Percentiles rank a stretch among this genome's conserved stretches.
phyloP scores from a whole-genome alignment of 106 monocot genomes.

The Allium fistulosum region DNA sequence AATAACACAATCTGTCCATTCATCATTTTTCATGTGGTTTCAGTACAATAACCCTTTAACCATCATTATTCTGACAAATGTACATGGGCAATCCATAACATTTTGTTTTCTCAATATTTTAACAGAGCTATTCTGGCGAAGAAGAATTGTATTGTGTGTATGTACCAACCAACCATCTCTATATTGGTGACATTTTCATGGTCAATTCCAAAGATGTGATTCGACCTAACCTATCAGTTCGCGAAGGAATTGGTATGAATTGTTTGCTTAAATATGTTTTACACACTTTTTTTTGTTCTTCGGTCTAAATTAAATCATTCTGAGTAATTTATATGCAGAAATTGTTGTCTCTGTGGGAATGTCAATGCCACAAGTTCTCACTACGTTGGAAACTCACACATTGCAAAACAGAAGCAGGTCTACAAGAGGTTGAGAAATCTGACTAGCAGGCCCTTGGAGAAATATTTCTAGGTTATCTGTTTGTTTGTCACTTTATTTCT shows the following conservation, averaged over 20 bases:
- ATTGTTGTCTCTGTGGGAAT: conserved; percentile 76
- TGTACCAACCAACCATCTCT: conserved; percentile 84
- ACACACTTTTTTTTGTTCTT: no score
- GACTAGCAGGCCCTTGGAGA: no score
- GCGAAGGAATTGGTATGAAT: conserved; percentile 79
- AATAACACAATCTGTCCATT: no score
- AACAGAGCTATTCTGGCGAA: conserved; percentile 65
- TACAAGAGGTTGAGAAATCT: neutral
- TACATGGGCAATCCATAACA: no score
- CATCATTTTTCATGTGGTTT: no score
- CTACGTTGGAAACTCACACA: conserved; percentile 19
- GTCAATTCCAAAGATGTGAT: conserved; percentile 68
- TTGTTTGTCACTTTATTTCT: no score
- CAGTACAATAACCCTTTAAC: no score
- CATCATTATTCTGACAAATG: no score
- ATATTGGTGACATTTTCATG: conserved; percentile 76
- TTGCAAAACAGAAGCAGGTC: neutral
- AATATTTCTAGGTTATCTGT: no score
- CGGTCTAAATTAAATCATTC: neutral
- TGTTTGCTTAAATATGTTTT: no score
- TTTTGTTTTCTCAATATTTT: neutral
- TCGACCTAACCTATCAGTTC: conserved; percentile 78
- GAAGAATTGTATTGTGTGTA: conserved; percentile 82
- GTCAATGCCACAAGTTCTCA: conserved; percentile 71
- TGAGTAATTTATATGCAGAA: conserved; percentile 26